These are phyloP conservation scores for Penicillium crustosum DNA, from an alignment of 2,329 filamentous ascomycete genomes.

Conservation along the genomic window DNA sequence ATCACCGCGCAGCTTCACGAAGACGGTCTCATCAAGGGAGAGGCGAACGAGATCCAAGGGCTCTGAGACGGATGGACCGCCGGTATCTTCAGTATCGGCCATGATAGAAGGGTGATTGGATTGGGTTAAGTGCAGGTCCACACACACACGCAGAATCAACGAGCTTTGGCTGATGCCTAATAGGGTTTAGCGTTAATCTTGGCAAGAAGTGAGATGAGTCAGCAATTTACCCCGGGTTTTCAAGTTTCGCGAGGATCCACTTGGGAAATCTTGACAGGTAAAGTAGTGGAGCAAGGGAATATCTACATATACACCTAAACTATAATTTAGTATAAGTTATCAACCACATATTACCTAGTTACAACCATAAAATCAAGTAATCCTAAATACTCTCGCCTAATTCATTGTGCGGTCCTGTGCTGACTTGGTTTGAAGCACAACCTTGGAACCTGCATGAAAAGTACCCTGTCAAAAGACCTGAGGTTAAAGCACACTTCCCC, in stretches of 20 bases:
- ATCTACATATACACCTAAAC: not conserved
- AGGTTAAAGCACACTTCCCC: conserved; percentile 21
- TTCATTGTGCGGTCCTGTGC: not conserved
- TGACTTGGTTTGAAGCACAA: conserved; percentile 10
- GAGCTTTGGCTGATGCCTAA: conserved; percentile 21
- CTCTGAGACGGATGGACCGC: conserved; percentile 69
- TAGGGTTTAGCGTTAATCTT: conserved; percentile 18
- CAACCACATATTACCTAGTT: not conserved
- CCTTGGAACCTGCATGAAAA: conserved; percentile 17
- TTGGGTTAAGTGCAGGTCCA: conserved; percentile 9
- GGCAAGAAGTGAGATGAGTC: conserved; percentile 15
- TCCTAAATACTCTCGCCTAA: not conserved
- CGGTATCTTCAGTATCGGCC: conserved; percentile 78
- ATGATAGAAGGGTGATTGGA: conserved; percentile 49
- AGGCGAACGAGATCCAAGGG: conserved; percentile 94
- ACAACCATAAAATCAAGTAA: not conserved
- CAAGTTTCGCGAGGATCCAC: not conserved
- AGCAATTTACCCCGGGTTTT: conserved; percentile 23
- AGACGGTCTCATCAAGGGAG: conserved; percentile 91
- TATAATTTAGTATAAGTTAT: not conserved
- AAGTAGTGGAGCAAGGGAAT: not conserved
- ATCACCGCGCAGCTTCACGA: conserved; percentile 95
- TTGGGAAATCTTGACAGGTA: not conserved
- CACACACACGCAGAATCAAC: conserved; percentile 19
- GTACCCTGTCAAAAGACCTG: conserved; percentile 13